phyloP scores from a whole-genome alignment of 2,329 filamentous ascomycete genomes.

The Mycosphaerella sp. region DNA sequence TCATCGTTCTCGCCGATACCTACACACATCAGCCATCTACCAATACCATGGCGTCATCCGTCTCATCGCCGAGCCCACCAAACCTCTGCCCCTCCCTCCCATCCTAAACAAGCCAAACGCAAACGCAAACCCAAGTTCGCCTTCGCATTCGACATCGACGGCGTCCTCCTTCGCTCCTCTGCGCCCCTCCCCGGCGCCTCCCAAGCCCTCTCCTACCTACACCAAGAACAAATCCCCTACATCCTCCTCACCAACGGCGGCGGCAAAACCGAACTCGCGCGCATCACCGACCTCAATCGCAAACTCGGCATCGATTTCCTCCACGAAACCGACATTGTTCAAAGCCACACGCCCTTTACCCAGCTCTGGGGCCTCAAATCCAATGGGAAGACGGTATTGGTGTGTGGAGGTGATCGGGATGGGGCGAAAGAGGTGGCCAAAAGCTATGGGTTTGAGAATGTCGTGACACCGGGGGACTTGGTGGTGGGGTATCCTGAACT shows the following conservation, averaged over 20 bases:
- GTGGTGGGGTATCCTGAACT: constrained; percentile 64
- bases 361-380: constrained; percentile 55
- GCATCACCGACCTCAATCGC: constrained; percentile 62
- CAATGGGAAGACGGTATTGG: constrained; percentile 44
- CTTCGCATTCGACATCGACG: constrained; percentile 70
- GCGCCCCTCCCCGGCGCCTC: constrained; percentile 72
- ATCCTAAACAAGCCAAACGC: not conserved
- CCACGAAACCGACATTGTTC: constrained; percentile 65
- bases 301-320: constrained; percentile 61
- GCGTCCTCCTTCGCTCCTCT: constrained; percentile 81
- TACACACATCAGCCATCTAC: not conserved
- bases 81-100: not conserved
- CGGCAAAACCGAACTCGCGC: constrained; percentile 70
- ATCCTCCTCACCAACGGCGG: constrained; percentile 95
- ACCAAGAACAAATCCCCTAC: constrained; percentile 72
- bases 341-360: constrained; percentile 86
- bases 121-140: constrained; percentile 40
- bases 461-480: constrained; percentile 82
- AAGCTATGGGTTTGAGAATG: constrained; percentile 48
- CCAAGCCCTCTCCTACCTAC: constrained; percentile 65
- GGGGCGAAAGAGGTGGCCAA: constrained; percentile 68
- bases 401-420: constrained; percentile 44
- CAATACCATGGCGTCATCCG: not conserved
- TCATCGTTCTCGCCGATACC: too few relatives aligned
- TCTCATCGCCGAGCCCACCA: not conserved